Evolutionary conservation across 305 asterid species (phyloP).

Genomic region (Lippia alba): DNA sequence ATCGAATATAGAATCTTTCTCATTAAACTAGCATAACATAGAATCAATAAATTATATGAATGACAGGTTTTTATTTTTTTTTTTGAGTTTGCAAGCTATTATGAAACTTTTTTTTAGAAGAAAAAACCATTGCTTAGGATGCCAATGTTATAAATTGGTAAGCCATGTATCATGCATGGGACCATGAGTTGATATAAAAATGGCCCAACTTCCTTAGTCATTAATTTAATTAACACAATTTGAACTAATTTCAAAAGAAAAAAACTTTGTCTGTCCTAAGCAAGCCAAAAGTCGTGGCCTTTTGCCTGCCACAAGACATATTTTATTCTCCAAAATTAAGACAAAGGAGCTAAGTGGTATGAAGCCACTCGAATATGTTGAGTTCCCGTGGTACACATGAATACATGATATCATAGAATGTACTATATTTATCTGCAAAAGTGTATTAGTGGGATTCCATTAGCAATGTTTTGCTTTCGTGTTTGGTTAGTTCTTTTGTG

Average conservation of each 20-base stretch:
- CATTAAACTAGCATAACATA: too few relatives aligned
- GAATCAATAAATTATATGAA: too few relatives aligned
- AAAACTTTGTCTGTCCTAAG: conserved; percentile 12
- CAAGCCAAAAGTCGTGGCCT: conserved; percentile 27
- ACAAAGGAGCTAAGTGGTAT: neutral
- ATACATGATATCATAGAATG: neutral
- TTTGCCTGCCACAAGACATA: conserved; percentile 28
- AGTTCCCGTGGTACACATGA: conserved; percentile 3
- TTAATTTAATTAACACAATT: conserved; percentile 7
- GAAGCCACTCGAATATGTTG: conserved; percentile 12
- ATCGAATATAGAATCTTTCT: too few relatives aligned
- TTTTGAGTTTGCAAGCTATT: too few relatives aligned
- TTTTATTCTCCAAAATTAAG: neutral
- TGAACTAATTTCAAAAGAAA: neutral
- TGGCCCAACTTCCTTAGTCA: neutral
- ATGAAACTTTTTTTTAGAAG: too few relatives aligned
- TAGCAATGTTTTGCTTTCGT: conserved; percentile 21
- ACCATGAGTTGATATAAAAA: neutral
- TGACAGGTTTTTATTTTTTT: too few relatives aligned
- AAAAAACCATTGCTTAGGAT: neutral
- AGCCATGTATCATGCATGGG: neutral
- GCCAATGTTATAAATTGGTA: neutral
- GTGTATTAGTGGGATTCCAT: neutral
- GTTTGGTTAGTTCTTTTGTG: conserved; percentile 1
- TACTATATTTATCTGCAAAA: neutral